phyloP scores from a whole-genome alignment of 192 early-diverging fungal species.

The Oehlia diaphana region DNA sequence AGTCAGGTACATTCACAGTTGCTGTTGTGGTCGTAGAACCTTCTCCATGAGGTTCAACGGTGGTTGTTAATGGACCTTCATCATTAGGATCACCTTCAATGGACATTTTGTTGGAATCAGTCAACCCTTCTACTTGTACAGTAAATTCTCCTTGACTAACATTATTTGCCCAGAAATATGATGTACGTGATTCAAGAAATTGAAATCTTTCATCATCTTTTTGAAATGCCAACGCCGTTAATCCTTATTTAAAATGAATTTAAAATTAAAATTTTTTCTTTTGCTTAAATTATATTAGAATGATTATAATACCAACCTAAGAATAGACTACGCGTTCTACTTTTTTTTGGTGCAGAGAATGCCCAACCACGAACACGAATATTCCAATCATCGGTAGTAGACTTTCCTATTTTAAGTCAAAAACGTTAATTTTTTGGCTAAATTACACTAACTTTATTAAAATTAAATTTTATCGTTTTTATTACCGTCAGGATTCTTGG shows the following conservation, averaged over 20 bases:
- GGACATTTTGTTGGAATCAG: slow-evolving; percentile 27
- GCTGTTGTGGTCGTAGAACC: not conserved
- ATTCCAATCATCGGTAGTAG: slow-evolving; percentile 36
- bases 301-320: slow-evolving; percentile 34
- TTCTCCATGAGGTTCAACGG: not conserved
- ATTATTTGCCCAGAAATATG: slow-evolving; percentile 29
- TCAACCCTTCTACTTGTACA: slow-evolving; percentile 17
- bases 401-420: not conserved
- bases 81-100: slow-evolving; percentile 33
- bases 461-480: not conserved
- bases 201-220: slow-evolving; percentile 29
- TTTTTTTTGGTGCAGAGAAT: slow-evolving; percentile 38
- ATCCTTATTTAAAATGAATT: not conserved
- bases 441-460: too few relatives aligned
- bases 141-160: slow-evolving; percentile 9
- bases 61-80: too few relatives aligned
- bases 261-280: not conserved
- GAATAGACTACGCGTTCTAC: slow-evolving; percentile 34
- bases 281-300: not conserved
- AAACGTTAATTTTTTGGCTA: too few relatives aligned
- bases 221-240: slow-evolving; percentile 16
- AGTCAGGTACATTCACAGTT: not conserved
- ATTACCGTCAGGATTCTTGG: not conserved
- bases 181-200: slow-evolving; percentile 19
- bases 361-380: slow-evolving; percentile 50